Percentiles rank a stretch among this genome's conserved stretches.
phyloP scores from a whole-genome alignment of 164 flowering plant genomes.

The Umbilicus rupestris region DNA sequence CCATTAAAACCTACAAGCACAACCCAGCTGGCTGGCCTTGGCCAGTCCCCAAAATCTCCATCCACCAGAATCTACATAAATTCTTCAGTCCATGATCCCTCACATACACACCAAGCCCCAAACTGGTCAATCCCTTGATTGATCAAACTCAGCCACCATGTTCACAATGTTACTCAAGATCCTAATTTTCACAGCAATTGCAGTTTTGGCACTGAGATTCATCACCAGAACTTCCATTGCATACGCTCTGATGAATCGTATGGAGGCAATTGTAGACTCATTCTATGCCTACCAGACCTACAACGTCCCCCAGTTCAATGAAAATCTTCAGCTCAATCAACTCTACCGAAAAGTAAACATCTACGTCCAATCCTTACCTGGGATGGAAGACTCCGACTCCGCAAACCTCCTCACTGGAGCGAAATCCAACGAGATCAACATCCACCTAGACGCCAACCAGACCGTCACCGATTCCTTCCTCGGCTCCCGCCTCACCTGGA shows the following conservation, averaged over 20 bases:
- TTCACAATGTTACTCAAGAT: neutral
- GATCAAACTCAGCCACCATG: neutral
- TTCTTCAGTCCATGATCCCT: conserved; percentile 2
- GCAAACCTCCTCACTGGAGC: conserved; percentile 54
- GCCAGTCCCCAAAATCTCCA: neutral
- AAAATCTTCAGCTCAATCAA: conserved; percentile 45
- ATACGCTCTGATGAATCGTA: conserved; percentile 16
- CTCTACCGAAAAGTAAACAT: conserved; percentile 38
- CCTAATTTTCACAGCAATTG: neutral
- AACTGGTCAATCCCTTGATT: conserved; percentile 1
- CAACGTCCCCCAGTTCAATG: conserved; percentile 52
- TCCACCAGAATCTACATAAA: neutral
- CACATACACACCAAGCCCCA: neutral
- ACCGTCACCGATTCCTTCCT: conserved; percentile 47
- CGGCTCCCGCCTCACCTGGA: conserved; percentile 49
- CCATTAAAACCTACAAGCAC: neutral
- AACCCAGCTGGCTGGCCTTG: neutral
- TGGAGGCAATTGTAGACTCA: conserved; percentile 28
- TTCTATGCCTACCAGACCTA: conserved; percentile 42
- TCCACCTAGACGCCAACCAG: conserved; percentile 43
- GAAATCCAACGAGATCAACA: conserved; percentile 41
- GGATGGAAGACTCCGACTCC: conserved; percentile 56
- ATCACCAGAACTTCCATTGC: conserved; percentile 16
- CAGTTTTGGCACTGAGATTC: conserved; percentile 11
- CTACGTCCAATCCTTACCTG: conserved; percentile 47